These are phyloP conservation scores for Leccinum rimulosum DNA, from an alignment of 768 basidiomycete species.

Conservation along the genomic window DNA sequence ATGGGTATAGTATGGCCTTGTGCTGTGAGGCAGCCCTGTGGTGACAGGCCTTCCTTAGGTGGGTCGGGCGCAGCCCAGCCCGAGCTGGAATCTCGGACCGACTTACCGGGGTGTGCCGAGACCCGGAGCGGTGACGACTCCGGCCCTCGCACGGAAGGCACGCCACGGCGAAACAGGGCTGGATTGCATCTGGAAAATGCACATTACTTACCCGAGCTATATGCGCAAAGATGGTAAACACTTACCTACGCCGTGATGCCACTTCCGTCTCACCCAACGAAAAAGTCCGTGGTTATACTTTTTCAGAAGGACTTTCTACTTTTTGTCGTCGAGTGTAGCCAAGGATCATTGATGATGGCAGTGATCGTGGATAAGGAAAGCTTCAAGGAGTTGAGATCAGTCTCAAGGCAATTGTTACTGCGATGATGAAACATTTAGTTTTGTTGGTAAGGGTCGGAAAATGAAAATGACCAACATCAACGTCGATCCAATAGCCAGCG, in stretches of 20 bases:
- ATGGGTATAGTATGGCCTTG: too few relatives aligned
- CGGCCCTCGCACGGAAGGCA: too few relatives aligned
- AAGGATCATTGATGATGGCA: constrained; percentile 49
- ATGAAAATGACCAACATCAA: constrained; percentile 42
- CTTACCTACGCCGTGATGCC: background rate
- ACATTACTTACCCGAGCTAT: too few relatives aligned
- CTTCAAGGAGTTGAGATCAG: constrained; percentile 37
- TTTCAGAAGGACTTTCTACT: background rate
- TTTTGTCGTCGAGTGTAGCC: constrained; percentile 1
- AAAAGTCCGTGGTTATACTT: background rate
- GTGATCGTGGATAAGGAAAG: constrained; percentile 40
- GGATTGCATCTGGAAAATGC: too few relatives aligned
- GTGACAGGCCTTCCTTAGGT: too few relatives aligned
- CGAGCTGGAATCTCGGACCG: too few relatives aligned
- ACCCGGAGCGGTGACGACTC: too few relatives aligned
- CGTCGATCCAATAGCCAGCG: constrained; percentile 57
- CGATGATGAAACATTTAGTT: background rate
- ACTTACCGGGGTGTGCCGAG: too few relatives aligned
- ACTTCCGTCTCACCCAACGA: background rate
- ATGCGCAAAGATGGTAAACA: too few relatives aligned
- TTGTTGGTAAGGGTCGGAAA: background rate
- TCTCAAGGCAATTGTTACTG: constrained; percentile 48
- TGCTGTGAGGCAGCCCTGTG: too few relatives aligned
- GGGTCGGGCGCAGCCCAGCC: too few relatives aligned
- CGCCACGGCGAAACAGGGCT: too few relatives aligned